Conservation (phyloP, 1,139 yeast species). For the Magnusiomyces sp. region DNA sequence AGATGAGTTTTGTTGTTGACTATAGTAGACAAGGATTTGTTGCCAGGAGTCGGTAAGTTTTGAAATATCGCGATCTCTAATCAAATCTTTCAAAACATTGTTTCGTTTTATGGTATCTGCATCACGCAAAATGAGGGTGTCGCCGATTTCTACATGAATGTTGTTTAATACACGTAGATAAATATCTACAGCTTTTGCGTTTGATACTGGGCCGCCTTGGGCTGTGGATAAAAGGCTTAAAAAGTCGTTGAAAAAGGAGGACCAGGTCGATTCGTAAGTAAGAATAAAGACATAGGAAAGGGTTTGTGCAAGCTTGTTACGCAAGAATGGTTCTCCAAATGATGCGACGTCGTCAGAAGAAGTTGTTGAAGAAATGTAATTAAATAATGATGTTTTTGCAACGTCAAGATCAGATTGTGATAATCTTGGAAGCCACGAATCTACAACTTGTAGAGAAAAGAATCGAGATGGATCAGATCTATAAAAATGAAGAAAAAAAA, state of each 20-base stretch:
- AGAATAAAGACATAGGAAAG: slow-evolving; percentile 62
- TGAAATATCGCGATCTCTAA: slow-evolving; percentile 69
- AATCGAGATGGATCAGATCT: slow-evolving; percentile 42
- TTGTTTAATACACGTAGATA: slow-evolving; percentile 65
- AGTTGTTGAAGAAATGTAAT: slow-evolving; percentile 26
- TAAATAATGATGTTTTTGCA: slow-evolving; percentile 43
- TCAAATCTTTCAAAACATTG: slow-evolving; percentile 66
- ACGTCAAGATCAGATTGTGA: slow-evolving; percentile 39
- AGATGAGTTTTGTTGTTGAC: slow-evolving; percentile 15
- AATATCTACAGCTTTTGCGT: slow-evolving; percentile 55
- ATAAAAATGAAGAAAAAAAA: background rate
- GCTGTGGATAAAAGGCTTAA: slow-evolving; percentile 25
- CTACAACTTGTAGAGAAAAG: slow-evolving; percentile 75
- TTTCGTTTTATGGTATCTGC: slow-evolving; percentile 54
- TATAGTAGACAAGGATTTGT: slow-evolving; percentile 40
- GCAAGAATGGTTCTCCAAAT: slow-evolving; percentile 51
- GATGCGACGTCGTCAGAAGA: slow-evolving; percentile 7
- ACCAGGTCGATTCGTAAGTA: slow-evolving; percentile 56
- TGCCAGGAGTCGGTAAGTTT: slow-evolving; percentile 64
- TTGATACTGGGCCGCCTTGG: slow-evolving; percentile 26
- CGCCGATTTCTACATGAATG: slow-evolving; percentile 89
- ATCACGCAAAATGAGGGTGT: slow-evolving; percentile 68
- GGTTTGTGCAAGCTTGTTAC: slow-evolving; percentile 73
- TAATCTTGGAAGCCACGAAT: slow-evolving; percentile 50
- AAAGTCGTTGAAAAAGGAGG: slow-evolving; percentile 60